phyloP scores from a whole-genome alignment of 768 basidiomycete genomes.

The Boletellus ananiceps region DNA sequence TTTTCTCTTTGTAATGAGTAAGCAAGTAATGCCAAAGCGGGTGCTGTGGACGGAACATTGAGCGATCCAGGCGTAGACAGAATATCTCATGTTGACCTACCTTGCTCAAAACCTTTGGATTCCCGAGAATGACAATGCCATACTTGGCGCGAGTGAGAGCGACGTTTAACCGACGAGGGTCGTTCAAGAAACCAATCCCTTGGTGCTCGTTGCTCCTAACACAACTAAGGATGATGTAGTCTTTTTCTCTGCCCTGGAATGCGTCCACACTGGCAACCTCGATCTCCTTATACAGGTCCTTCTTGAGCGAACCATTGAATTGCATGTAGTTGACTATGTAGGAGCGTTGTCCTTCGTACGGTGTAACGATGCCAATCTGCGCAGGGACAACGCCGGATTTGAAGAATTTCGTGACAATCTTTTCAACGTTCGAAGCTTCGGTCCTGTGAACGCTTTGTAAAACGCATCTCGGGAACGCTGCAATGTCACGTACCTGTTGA shows the following conservation, averaged over 20 bases:
- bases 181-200: constrained; percentile 98
- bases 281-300: constrained; percentile 98
- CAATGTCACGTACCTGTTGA: constrained; percentile 62
- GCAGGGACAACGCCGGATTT: constrained; percentile 93
- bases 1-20: constrained; percentile 97
- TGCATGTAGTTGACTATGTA: constrained; percentile 99
- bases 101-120: constrained; percentile 99
- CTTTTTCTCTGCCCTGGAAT: constrained; percentile 99
- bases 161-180: constrained; percentile 93
- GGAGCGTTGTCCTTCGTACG: constrained; percentile 97
- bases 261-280: constrained; percentile 99
- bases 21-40: constrained; percentile 97
- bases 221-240: constrained; percentile 97
- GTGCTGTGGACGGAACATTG: constrained; percentile 51
- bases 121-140: constrained; percentile 98
- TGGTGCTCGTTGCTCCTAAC: constrained; percentile 99
- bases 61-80: constrained; percentile 9
- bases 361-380: constrained; percentile 98
- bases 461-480: neutral
- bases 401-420: constrained; percentile 99
- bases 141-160: constrained; percentile 97
- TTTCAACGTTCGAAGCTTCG: constrained; percentile 98
- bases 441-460: constrained; percentile 51
- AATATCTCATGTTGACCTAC: constrained; percentile 38
- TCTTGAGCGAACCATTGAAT: constrained; percentile 98